phyloP scores from a whole-genome alignment of 805 yeast genomes.

The Grigorovia humatica region DNA sequence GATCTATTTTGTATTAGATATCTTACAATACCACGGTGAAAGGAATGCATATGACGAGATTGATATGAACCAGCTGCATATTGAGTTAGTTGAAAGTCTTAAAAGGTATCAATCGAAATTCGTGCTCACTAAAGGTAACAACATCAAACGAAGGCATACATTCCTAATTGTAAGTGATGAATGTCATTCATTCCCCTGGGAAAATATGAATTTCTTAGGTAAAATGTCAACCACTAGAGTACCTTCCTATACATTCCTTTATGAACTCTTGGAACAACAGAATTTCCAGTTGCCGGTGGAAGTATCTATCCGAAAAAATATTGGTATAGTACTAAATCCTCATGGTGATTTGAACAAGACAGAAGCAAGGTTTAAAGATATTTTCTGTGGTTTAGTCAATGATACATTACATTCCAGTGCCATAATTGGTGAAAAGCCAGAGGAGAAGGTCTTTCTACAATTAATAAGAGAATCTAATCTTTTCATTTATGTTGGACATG shows the following conservation, averaged over 20 bases:
- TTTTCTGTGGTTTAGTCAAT: constrained; percentile 28
- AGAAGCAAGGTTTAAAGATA: constrained; percentile 42
- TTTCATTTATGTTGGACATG: constrained; percentile 85
- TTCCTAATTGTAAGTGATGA: constrained; percentile 59
- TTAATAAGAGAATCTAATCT: constrained; percentile 37
- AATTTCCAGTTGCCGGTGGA: constrained; percentile 7
- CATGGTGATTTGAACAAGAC: constrained; percentile 66
- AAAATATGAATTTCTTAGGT: constrained; percentile 51
- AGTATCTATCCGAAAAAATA: constrained; percentile 24
- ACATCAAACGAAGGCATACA: constrained; percentile 37
- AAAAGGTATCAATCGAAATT: constrained; percentile 18
- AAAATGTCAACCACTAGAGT: constrained; percentile 56
- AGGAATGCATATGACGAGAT: constrained; percentile 55
- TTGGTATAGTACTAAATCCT: constrained; percentile 70
- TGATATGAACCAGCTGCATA: constrained; percentile 45
- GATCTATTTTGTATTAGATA: constrained; percentile 50
- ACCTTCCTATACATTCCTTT: constrained; percentile 49
- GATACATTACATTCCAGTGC: constrained; percentile 40
- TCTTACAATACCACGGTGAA: constrained; percentile 52
- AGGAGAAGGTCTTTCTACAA: constrained; percentile 40
- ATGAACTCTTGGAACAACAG: constrained; percentile 25
- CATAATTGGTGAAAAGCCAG: constrained; percentile 43
- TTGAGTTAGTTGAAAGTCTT: constrained; percentile 41
- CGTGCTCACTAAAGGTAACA: neutral
- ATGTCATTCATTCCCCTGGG: constrained; percentile 85